phyloP scores from a whole-genome alignment of 2,329 filamentous ascomycete species.

The Fusarium sp. region DNA sequence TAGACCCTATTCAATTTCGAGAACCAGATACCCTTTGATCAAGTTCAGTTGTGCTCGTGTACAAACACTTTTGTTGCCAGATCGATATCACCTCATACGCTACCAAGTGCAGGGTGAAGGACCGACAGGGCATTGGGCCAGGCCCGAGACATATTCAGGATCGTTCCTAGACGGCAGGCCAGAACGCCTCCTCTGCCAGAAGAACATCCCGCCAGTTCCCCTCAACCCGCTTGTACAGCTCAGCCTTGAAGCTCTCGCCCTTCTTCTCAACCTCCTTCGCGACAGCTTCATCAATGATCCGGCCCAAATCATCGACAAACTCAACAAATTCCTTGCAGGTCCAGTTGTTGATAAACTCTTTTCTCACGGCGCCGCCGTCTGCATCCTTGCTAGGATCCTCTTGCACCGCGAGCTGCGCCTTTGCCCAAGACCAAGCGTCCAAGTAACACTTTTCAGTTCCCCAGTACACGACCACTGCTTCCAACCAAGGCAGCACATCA shows the following conservation, averaged over 20 bases:
- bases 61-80: neutral
- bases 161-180: slow-evolving; percentile 59
- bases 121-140: neutral
- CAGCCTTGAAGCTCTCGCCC: slow-evolving; percentile 50
- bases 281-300: slow-evolving; percentile 70
- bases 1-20: slow-evolving; percentile 43
- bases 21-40: slow-evolving; percentile 42
- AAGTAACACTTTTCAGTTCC: slow-evolving; percentile 80
- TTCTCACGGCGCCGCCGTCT: slow-evolving; percentile 76
- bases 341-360: slow-evolving; percentile 80
- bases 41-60: neutral
- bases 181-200: slow-evolving; percentile 72
- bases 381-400: slow-evolving; percentile 60
- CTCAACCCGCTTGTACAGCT: slow-evolving; percentile 58
- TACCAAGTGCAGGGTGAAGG: accelerated
- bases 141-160: neutral
- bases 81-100: too few species aligned
- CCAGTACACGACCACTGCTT: slow-evolving; percentile 82
- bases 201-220: slow-evolving; percentile 67
- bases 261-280: slow-evolving; percentile 55
- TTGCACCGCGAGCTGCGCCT: slow-evolving; percentile 51
- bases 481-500: slow-evolving; percentile 66
- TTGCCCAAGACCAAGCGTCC: slow-evolving; percentile 71
- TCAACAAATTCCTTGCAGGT: slow-evolving; percentile 71
- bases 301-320: slow-evolving; percentile 71